Percentiles rank a stretch among this genome's conserved stretches.
phyloP scores from a whole-genome alignment of 1,284 basidiomycete genomes.

The Trichosporon sp. region DNA sequence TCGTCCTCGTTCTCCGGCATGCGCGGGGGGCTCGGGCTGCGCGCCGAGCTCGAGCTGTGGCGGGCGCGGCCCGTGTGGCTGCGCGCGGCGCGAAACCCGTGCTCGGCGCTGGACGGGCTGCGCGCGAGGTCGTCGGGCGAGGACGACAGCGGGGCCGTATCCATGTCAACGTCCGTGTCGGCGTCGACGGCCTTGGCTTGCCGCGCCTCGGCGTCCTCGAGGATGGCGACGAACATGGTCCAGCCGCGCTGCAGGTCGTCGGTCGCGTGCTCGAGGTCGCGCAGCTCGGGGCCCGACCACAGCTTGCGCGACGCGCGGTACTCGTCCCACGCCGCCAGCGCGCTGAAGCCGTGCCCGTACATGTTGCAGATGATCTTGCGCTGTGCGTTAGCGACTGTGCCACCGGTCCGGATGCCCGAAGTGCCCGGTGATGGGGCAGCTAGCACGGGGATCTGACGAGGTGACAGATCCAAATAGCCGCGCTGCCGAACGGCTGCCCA shows the following conservation, averaged over 20 bases:
- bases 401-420: too few species aligned
- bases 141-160: too few species aligned
- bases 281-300: background rate
- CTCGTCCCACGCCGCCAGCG: background rate
- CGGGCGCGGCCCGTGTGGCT: background rate
- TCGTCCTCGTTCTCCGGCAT: background rate
- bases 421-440: too few species aligned
- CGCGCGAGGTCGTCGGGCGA: background rate
- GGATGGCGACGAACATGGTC: background rate
- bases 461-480: background rate
- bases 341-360: constrained; percentile 3
- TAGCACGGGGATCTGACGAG: too few species aligned
- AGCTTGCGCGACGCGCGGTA: background rate
- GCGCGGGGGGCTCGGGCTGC: background rate
- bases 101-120: background rate
- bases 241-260: background rate
- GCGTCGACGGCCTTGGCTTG: background rate
- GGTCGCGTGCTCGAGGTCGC: background rate
- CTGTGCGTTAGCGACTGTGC: constrained; percentile 10
- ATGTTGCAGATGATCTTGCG: constrained; percentile 9
- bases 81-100: background rate
- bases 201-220: background rate
- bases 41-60: background rate
- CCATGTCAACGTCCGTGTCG: too few species aligned
- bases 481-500: background rate